Evolutionary conservation across 257 asterid genomes (phyloP).

Genomic region (Eucommia ulmoides): DNA sequence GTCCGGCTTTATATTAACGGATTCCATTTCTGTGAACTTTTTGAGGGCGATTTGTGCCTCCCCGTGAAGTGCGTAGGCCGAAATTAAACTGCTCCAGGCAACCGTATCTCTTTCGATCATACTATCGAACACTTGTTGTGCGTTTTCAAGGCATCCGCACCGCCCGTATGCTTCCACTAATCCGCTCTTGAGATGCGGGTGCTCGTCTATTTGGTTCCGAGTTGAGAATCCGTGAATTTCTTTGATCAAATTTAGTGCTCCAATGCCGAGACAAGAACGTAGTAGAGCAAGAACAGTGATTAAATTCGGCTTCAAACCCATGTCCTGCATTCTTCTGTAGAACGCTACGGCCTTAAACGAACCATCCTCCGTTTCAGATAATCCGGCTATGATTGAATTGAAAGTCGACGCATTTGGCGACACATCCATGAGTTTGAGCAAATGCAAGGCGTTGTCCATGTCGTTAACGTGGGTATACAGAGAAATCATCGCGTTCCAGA

Average conservation of each 20-base stretch:
- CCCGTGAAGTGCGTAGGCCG: conserved; percentile 34
- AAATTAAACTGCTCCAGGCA: conserved; percentile 43
- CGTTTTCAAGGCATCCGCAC: conserved; percentile 30
- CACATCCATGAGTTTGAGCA: conserved; percentile 27
- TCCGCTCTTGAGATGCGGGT: conserved; percentile 28
- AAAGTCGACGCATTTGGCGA: conserved; percentile 23
- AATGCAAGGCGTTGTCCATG: conserved; percentile 18
- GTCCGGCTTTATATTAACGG: conserved; percentile 24
- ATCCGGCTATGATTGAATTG: conserved; percentile 28
- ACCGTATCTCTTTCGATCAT: conserved; percentile 29
- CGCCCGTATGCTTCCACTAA: conserved; percentile 38
- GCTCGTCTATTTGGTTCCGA: conserved; percentile 20
- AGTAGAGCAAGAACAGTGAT: conserved; percentile 30
- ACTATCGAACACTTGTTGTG: conserved; percentile 16
- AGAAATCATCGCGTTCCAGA: conserved; percentile 41
- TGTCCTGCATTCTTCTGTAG: conserved; percentile 21
- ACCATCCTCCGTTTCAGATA: conserved; percentile 21
- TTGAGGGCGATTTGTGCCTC: conserved; percentile 22
- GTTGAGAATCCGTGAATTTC: conserved; percentile 31
- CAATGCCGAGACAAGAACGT: conserved; percentile 21
- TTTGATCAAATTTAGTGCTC: conserved; percentile 23
- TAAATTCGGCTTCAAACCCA: conserved; percentile 23
- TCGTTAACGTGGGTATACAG: conserved; percentile 19
- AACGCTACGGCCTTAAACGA: conserved; percentile 17
- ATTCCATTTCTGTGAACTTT: conserved; percentile 26